Percentiles rank a stretch among this genome's conserved stretches.
Conservation (phyloP, 2,329 filamentous ascomycete genomes). For the Nakataea oryzae region DNA sequence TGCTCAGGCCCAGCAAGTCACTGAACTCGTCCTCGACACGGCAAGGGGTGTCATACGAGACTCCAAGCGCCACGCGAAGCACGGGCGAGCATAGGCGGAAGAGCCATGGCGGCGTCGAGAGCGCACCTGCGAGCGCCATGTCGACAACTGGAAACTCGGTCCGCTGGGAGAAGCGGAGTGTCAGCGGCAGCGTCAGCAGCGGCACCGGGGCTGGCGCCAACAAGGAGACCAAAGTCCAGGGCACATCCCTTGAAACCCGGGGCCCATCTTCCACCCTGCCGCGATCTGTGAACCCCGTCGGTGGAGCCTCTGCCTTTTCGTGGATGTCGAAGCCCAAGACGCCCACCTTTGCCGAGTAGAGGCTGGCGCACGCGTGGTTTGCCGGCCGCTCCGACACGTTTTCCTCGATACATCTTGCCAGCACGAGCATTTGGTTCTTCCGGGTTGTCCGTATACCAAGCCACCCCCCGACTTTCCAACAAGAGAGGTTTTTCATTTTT, state of each 20-base stretch:
- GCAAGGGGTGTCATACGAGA: constrained; percentile 42
- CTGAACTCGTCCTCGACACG: constrained; percentile 36
- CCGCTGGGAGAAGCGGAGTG: constrained; percentile 44
- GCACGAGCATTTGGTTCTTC: neutral
- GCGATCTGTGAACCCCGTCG: constrained; percentile 69
- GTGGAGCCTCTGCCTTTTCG: constrained; percentile 85
- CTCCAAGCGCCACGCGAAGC: constrained; percentile 29
- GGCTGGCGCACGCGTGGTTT: neutral
- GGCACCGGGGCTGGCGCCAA: constrained; percentile 20
- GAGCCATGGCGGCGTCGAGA: constrained; percentile 18
- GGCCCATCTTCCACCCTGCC: constrained; percentile 29
- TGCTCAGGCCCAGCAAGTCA: constrained; percentile 69
- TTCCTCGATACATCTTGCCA: neutral
- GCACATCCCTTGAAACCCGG: constrained; percentile 19
- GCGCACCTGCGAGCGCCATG: neutral
- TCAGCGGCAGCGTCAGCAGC: constrained; percentile 23
- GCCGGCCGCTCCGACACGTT: neutral
- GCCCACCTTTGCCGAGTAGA: constrained; percentile 23
- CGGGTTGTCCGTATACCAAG: neutral
- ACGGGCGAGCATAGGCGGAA: constrained; percentile 42
- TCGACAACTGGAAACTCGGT: constrained; percentile 14
- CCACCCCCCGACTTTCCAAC: neutral
- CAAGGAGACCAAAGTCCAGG: constrained; percentile 23
- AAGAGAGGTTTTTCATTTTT: neutral
- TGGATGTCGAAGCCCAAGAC: constrained; percentile 56